A percentile compares a stretch with the other conserved stretches of the same genome.
phyloP scores from a whole-genome alignment of 208 protist species.

The Leishmania amazonensis region DNA sequence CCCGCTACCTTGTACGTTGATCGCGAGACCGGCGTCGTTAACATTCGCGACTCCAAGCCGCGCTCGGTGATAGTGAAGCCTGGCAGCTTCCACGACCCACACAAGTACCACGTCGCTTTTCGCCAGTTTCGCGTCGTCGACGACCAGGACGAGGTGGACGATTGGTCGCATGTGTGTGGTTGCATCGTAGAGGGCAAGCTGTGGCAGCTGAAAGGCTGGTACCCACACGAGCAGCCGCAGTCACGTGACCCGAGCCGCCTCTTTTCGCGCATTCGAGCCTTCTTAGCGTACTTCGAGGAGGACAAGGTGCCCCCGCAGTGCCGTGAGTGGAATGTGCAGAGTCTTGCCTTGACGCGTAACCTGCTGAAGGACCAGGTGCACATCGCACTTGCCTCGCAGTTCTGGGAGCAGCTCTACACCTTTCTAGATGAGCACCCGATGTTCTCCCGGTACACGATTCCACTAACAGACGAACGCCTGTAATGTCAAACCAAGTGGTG shows the following conservation, averaged over 20 bases:
- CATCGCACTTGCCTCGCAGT: conserved; percentile 69
- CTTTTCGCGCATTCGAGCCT: conserved; percentile 75
- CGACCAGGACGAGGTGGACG: conserved; percentile 63
- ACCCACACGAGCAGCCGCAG: conserved; percentile 36
- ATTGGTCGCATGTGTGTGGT: conserved; percentile 89
- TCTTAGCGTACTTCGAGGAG: conserved; percentile 90
- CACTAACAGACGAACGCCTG: conserved; percentile 37
- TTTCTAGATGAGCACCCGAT: conserved; percentile 82
- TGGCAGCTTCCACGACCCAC: conserved; percentile 69
- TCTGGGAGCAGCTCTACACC: conserved; percentile 85
- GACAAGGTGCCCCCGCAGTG: conserved; percentile 76
- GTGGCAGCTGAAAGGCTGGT: conserved; percentile 84
- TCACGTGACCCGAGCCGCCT: conserved; percentile 58
- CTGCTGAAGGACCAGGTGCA: conserved; percentile 78
- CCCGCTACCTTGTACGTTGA: conserved; percentile 75
- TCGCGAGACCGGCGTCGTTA: conserved; percentile 61
- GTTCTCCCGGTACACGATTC: conserved; percentile 78
- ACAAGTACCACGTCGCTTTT: conserved; percentile 73
- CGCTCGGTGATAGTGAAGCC: conserved; percentile 70
- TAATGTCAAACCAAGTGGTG: neutral
- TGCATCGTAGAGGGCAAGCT: conserved; percentile 77
- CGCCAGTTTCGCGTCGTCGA: conserved; percentile 79
- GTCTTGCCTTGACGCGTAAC: conserved; percentile 73
- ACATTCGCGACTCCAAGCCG: conserved; percentile 75
- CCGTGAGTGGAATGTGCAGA: conserved; percentile 80